phyloP scores from a whole-genome alignment of 345 rosid genomes.

The Erucastrum elatum region DNA sequence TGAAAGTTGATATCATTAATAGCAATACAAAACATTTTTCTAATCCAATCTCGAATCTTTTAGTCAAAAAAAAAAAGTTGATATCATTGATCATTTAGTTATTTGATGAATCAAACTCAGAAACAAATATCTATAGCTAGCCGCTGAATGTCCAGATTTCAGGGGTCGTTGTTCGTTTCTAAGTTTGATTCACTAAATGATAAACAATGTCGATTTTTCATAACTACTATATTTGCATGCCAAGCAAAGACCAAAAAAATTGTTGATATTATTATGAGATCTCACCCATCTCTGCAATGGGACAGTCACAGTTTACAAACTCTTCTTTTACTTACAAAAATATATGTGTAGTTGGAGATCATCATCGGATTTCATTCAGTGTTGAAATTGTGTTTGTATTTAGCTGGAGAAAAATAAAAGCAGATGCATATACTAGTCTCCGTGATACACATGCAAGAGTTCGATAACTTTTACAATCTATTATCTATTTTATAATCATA shows the following conservation, averaged over 20 bases:
- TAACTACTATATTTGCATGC: background rate
- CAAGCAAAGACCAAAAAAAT: background rate
- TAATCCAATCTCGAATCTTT: too few species aligned
- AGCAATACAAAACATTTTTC: too few species aligned
- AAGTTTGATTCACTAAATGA: background rate
- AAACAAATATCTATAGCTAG: background rate
- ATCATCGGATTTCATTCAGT: background rate
- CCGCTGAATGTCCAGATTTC: slow-evolving; percentile 11
- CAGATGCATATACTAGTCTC: too few species aligned
- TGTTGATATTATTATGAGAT: background rate
- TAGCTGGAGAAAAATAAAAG: background rate
- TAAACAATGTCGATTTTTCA: background rate
- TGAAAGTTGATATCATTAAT: background rate
- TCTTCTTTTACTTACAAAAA: background rate
- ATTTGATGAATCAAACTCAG: too few species aligned
- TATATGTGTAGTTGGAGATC: background rate
- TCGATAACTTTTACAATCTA: too few species aligned
- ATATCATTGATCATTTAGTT: too few species aligned
- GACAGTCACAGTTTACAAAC: background rate
- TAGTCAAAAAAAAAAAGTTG: too few species aligned
- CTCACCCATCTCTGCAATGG: background rate
- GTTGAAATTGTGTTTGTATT: background rate
- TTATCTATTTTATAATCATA: too few species aligned
- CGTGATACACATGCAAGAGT: too few species aligned
- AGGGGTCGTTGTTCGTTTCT: slow-evolving; percentile 6